Evolutionary conservation across 257 asterid genomes (phyloP), one percentile per base, ranked within the genome.

Genomic region (Salvia splendens): DNA sequence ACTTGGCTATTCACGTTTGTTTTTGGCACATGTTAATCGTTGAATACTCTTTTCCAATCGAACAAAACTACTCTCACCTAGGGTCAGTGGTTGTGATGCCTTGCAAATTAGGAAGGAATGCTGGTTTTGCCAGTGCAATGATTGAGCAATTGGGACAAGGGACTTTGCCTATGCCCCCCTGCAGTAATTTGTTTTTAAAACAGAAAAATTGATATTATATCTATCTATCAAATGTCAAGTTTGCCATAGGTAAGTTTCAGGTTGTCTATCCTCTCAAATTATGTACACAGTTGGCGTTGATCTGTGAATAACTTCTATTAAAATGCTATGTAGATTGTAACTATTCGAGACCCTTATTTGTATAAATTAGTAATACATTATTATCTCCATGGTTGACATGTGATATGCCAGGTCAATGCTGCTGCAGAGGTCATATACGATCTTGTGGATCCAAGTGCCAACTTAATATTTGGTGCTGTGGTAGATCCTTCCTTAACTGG

Each of bases 361-460:
- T 20, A 45, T 52, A 9, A 15, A 15, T 5, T 35, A 42, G 52
- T 33, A 16, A 33, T 35, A 36, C 8, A 20, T 20, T 20, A 20
- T 20, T 20, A 20, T 59, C 73, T 66, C 42, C 42, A 43, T 65
- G 28, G 45, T 54, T 56, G 62, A 51, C 61, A 35, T 43, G 33
- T 55, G 53, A 49, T 28, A 42, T 77, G 63, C 40, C 69, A 89
- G 96, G 98, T 92, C 62, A 92, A 89, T 77, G 92, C 96, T 52
- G 96, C 97, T 42, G 96, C 96, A 67, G 96, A 89, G 82, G 97
- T 92, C 75, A 89, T 92, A 82, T 92, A 89, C 66, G 96, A 87
- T 72, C 95, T 92, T 63, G 96, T 92, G 67, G 98, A 92, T 76
- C 97, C 98, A 64, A 87, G 81, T 78, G 98, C 98, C 69, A 92